Evolutionary conservation across 345 rosid genomes (phyloP), one percentile per base, ranked within the genome.

Genomic region (Gossypium australe): DNA sequence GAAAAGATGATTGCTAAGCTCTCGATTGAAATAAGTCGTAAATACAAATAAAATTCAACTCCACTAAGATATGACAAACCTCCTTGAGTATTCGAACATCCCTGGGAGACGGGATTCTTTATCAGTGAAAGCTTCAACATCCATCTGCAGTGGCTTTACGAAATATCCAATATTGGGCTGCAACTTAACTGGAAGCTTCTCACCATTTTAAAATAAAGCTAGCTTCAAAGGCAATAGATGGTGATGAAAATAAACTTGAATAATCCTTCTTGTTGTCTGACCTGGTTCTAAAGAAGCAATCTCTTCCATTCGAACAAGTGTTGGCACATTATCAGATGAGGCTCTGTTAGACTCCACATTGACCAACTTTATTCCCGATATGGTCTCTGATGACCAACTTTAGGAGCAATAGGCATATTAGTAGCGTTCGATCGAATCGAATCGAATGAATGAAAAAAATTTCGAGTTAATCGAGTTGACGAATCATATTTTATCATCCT

Each of bases 141-240:
- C 86, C 90, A 90, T 78, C 1, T 86, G 86, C 70, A 85, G 86
- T 61, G 99, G 98, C 79, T 87, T 95, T 73, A 95, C 89, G 83
- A 95, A 92, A 83, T 93, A 95, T 55, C 99, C 97, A 61, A 95
- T 91, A 82, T 95, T 94, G 63, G 99, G 98, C 75, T 92, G 81
- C 85, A 93, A 80, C 89, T 93, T 93, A 79, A 91, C 89, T 14
- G 91, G 89, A 78, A 86, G 78, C 78, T 80, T 89, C 83, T 84
- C 86, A 47, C 79, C 89, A 80, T 84, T 80, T 55, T 77, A 84
- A 71, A 79, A 78, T 64, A 95, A 80, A 62, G 80, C 74, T 78
- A 95, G 82, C 85, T 83, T 93, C 86, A 88, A 76, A 72, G 99
- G 97, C 86, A 95, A 82, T 41, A 93, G 82, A 81, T 93, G 99